Evolutionary conservation across 371 early-diverging fungal genomes (phyloP), one percentile per base, ranked within the genome.

Genomic region (Mucor racemosus): DNA sequence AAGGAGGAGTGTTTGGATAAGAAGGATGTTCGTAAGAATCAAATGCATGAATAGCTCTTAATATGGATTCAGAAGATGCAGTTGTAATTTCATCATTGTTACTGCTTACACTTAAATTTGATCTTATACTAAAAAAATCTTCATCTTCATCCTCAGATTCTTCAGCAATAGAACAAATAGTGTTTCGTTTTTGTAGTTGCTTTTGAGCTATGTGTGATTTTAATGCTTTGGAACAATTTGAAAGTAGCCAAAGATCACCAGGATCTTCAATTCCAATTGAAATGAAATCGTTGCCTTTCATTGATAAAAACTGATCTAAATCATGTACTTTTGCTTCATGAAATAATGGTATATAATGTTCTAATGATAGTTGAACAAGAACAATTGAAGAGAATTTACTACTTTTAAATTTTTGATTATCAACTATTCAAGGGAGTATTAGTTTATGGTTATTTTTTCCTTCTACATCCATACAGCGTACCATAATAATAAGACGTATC

Each of bases 341-440:
- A 63, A 79, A 74, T 33, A 70, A 21, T 7, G 79, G 76, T 50
- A 76, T 68, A 55, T 74, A 69, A 34, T 73, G 74, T 56, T 70
- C 69, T n/a, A 79, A 59, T 10, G 62, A 68, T 40, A 79, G 56
- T 41, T 74, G 72, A n/a, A 33, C 41, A 7, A 78, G 69, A 4
- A 78, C 62, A 58, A 71, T 71, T 8, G 71, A 62, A n/a, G 72
- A 65, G 13, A 77, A n/a, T 34, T 34, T 55, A 33, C 55, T 55
- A 11, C 50, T 50, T 19, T 50, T 50, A 19, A 21, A 50, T 10
- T 35, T 55, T 14, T 55, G 35, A 33, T 55, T 35, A 8, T 35
- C 55, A 35, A 35, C 55, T 55, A 55, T 55, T 56, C 7, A 14
- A 56, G 4, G 38, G 5, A 36, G 21, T 11, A 5, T 50, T 50